Evolutionary conservation across 768 basidiomycete species (phyloP), one percentile per base, ranked within the genome.

Genomic region (Podaxis sp.): DNA sequence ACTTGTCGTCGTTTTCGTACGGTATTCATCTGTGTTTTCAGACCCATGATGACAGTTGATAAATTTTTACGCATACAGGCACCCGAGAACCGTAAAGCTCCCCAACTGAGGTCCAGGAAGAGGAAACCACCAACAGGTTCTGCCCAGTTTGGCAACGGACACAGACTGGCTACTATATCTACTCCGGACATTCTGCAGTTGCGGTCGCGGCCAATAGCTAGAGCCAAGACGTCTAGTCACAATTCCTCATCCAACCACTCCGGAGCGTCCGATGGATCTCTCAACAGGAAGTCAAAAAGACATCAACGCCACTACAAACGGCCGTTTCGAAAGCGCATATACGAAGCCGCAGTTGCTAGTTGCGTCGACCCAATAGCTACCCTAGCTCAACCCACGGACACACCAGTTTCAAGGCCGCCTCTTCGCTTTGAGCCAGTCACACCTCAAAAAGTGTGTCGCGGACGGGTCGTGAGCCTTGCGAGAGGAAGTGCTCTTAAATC

Each of bases 271-370:
- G 42, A 44, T 16, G 13, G 21, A 9, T 48, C 47, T 18, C 14
- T 10, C 1, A 21, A 48, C 21, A 21, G 21, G 23, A 27, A 21
- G 25, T 10, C 47, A 48, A 48, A 25, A 23, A 13, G 5, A 48
- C 9, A 18, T 27, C 18, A 48, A 48, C 47, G 9, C 37, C 48
- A 37, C 25, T 25, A 25, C 42, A 62, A 42, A 11, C 36, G 57
- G 52, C 47, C 71, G 5, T 67, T 76, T 23, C 66, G 71, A n/a
- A 61, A 68, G 40, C 71, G 77, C 28, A 64, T 78, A 55, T 67
- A 76, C 27, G 70, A 71, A 51, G 77, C 77, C 47, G 73, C 75
- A 44, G 62, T 75, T 7, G 61, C 73, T 36, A 73, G 75, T 1
- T 66, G 72, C 55, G 74, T 72, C 9, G 67, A 75, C 28, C 68